phyloP scores from a whole-genome alignment of 1,284 basidiomycete genomes.

The Leccinum variabile region DNA sequence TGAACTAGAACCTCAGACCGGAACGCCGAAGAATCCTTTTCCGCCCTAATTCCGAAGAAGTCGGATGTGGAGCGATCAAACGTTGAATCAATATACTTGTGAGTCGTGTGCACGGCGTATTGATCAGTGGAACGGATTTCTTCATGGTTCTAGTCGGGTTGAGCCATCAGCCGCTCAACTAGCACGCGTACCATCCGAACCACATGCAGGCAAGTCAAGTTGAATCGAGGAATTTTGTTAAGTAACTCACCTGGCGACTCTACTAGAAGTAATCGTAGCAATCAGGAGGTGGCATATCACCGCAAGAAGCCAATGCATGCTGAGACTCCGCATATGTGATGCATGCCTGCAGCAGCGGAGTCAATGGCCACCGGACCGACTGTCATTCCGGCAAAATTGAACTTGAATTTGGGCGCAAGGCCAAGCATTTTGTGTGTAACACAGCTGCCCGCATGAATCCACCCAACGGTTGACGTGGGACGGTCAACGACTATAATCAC shows the following conservation, averaged over 20 bases:
- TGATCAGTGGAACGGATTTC: not conserved
- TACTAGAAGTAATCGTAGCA: not conserved
- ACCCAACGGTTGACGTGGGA: not conserved
- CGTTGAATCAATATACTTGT: not conserved
- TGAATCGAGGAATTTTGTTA: not conserved
- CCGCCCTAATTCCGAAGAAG: not conserved
- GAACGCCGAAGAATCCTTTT: not conserved
- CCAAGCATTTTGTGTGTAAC: not conserved
- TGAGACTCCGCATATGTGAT: not conserved
- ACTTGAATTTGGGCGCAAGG: not conserved
- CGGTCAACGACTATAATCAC: slow-evolving; percentile 7
- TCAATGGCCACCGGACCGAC: not conserved
- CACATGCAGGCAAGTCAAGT: not conserved
- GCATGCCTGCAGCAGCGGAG: not conserved
- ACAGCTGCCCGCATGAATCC: not conserved
- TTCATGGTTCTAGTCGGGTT: not conserved
- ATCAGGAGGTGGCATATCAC: not conserved
- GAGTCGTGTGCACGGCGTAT: not conserved
- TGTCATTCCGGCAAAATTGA: not conserved
- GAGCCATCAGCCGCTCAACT: not conserved
- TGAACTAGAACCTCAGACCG: not conserved
- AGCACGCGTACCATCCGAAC: not conserved
- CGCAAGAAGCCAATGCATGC: not conserved
- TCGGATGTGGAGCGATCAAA: not conserved
- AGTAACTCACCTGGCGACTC: not conserved